Evolutionary conservation across 1,139 yeast species (phyloP), one percentile per base, ranked within the genome.

Genomic region (Scheffersomyces parashehatae): DNA sequence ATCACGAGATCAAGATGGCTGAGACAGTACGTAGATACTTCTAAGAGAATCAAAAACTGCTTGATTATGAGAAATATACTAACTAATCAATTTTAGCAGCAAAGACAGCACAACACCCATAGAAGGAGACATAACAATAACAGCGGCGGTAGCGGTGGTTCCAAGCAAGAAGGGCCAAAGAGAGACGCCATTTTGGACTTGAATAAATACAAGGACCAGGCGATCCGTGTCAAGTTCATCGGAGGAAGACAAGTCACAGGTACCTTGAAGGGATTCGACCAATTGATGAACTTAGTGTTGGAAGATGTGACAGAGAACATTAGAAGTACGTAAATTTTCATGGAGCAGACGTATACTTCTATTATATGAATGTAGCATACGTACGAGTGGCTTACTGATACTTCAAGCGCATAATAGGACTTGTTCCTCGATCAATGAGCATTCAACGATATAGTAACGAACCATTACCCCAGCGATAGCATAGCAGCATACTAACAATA

Each of bases 181-280:
- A 83, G 88, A 65, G 97, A 91, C 52, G 96, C 97, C 28, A 89
- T 91, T 52, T 72, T 90, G 50, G 95, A 91, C 62, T 74, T 93
- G 50, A 81, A 84, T 51, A 86, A 83, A 58, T 88, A 88, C 62
- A 81, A 82, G 57, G 95, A 88, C 61, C 76, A 85, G 53, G 68
- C 77, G 52, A 81, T 93, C 41, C 77, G 86, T 54, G 95, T 90
- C 45, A 83, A 87, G 59, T 83, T 93, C 60, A 79, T 84, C 54
- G 96, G 96, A n/a, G 97, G 97, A 11, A 80, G 97, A 62, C 70
- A 73, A 60, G 83, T 91, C 8, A 75, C 77, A 24, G 99, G 99
- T 20, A 68, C 71, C 0, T 76, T 93, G 55, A 88, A 87, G 57
- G 98, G 99, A 14, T 90, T 79, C 62, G 99, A 93, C 63, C 95